Conservation (phyloP, 2,329 filamentous ascomycete genomes). For the Incumbomyces lentus region DNA sequence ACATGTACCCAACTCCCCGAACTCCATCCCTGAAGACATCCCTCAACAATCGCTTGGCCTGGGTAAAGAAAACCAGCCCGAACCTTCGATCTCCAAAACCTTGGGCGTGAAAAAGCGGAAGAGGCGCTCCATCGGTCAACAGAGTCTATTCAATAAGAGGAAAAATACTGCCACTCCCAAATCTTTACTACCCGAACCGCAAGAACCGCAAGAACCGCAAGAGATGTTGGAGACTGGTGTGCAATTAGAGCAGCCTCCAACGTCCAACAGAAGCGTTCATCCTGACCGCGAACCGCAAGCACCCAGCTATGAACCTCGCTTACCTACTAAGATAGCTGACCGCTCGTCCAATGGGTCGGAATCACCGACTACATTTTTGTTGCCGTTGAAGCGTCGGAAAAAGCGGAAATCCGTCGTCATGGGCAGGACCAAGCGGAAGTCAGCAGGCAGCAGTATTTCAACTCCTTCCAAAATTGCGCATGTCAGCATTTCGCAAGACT, state of each 20-base stretch:
- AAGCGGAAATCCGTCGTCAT: slow-evolving; percentile 11
- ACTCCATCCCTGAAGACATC: neutral
- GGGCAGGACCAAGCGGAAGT: slow-evolving; percentile 10
- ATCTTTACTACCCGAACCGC: neutral
- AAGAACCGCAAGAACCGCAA: neutral
- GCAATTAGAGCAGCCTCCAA: neutral
- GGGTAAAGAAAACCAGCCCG: slow-evolving; percentile 2
- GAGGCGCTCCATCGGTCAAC: slow-evolving; percentile 5
- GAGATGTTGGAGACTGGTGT: neutral
- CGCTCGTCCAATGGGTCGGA: too few species aligned
- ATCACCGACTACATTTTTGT: too few species aligned
- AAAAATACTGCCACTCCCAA: slow-evolving; percentile 27
- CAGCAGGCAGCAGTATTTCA: slow-evolving; percentile 1
- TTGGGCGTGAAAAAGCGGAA: neutral
- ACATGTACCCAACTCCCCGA: neutral
- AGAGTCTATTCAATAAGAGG: slow-evolving; percentile 24
- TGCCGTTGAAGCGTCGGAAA: slow-evolving; percentile 6
- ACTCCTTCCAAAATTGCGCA: neutral
- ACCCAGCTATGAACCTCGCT: neutral
- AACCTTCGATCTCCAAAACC: neutral
- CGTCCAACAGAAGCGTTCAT: neutral
- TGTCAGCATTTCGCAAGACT: too few species aligned
- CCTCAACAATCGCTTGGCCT: neutral
- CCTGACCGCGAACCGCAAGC: neutral
- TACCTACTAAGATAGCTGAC: neutral